Evolutionary conservation across 768 basidiomycete species (phyloP).

Genomic region (Trametes villosa): DNA sequence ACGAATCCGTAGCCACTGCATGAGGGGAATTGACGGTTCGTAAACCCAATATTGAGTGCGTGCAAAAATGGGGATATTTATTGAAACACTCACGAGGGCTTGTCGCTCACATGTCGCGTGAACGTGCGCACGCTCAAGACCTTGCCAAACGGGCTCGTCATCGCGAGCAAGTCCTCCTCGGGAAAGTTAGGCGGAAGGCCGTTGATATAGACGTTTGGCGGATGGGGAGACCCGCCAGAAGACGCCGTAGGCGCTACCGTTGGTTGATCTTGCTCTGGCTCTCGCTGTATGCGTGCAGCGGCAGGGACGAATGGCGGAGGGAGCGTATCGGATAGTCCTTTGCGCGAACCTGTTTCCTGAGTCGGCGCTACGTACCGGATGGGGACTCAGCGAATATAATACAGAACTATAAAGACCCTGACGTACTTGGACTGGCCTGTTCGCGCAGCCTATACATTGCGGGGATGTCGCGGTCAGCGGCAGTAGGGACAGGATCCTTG

Average conservation of each 20-base stretch:
- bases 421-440: conserved; percentile 16
- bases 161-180: conserved; percentile 75
- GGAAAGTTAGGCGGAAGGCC: conserved; percentile 84
- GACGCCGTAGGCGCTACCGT: not conserved
- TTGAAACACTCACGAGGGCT: conserved; percentile 56
- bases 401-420: not conserved
- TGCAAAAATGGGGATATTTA: no score
- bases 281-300: not conserved
- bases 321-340: not conserved
- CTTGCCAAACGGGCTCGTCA: conserved; percentile 71
- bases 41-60: not conserved
- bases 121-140: conserved; percentile 84
- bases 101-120: conserved; percentile 79
- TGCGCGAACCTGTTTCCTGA: conserved; percentile 1
- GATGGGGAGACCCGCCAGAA: conserved; percentile 13
- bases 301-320: conserved; percentile 20
- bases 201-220: conserved; percentile 87
- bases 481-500: not conserved
- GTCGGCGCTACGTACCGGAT: conserved; percentile 1
- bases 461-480: not conserved
- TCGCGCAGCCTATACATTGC: not conserved
- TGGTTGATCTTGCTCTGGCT: not conserved
- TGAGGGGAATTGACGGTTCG: not conserved
- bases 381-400: not conserved
- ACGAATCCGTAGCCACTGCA: conserved; percentile 80